Conservation (phyloP, 257 asterid species). For the Ocimum tenuiflorum region DNA sequence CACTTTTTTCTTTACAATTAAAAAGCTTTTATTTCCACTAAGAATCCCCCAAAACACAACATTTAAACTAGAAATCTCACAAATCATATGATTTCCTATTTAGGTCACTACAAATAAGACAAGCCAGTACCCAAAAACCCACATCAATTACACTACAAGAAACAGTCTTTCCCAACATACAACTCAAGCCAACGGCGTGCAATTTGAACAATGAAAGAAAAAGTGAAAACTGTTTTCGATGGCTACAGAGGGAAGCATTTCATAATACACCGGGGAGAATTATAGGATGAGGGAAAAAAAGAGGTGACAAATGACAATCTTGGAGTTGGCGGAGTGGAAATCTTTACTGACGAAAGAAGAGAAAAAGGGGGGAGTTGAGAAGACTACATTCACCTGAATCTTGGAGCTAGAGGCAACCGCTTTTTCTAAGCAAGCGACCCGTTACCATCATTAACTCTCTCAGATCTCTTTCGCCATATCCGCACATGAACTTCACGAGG, state of each 20-base stretch:
- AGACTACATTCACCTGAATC: slow-evolving; percentile 62
- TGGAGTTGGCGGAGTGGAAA: slow-evolving; percentile 28
- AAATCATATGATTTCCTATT: not conserved
- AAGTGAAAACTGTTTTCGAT: not conserved
- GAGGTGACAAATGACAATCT: slow-evolving; percentile 11
- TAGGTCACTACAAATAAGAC: not conserved
- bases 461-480: slow-evolving; percentile 56
- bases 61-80: not conserved
- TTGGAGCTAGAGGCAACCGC: slow-evolving; percentile 44
- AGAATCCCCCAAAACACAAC: not conserved
- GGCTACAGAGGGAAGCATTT: slow-evolving; percentile 11
- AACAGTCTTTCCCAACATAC: not conserved
- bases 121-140: slow-evolving; percentile 20
- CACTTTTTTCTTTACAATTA: not conserved
- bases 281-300: not conserved
- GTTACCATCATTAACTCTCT: slow-evolving; percentile 46
- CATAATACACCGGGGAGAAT: slow-evolving; percentile 15
- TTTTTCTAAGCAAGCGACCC: slow-evolving; percentile 45
- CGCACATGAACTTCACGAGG: slow-evolving; percentile 59
- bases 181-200: not conserved
- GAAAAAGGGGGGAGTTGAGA: slow-evolving; percentile 23
- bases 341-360: slow-evolving; percentile 10
- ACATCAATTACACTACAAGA: slow-evolving; percentile 14
- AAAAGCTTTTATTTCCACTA: not conserved
- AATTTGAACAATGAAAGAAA: slow-evolving; percentile 15